phyloP scores from a whole-genome alignment of 192 early-diverging fungal genomes.

The Lobosporangium transversale region DNA sequence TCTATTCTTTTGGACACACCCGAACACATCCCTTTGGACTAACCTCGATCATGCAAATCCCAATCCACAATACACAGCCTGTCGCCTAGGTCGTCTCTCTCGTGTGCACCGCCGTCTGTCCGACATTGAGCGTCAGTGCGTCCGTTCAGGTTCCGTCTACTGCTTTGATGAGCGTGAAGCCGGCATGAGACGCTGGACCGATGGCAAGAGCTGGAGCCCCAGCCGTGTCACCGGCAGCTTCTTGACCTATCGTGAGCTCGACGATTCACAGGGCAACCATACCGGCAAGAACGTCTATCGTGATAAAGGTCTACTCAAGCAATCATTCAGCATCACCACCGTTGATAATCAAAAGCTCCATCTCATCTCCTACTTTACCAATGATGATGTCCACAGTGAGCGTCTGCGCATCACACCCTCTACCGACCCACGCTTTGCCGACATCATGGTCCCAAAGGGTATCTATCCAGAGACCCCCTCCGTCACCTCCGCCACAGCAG shows the following conservation, averaged over 20 bases:
- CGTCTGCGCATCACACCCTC: constrained; percentile 71
- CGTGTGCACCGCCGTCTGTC: constrained; percentile 85
- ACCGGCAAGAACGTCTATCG: constrained; percentile 64
- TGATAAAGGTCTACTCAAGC: constrained; percentile 86
- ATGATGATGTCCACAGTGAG: constrained; percentile 75
- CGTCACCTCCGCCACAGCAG: constrained; percentile 12
- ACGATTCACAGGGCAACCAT: constrained; percentile 51
- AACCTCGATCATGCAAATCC: background rate
- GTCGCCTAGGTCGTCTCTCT: constrained; percentile 73
- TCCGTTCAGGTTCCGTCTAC: constrained; percentile 88
- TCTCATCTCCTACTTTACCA: constrained; percentile 90
- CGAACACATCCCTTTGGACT: background rate
- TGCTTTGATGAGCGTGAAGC: constrained; percentile 92
- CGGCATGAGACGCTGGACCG: constrained; percentile 94
- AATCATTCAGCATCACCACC: constrained; percentile 90
- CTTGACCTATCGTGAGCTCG: constrained; percentile 88
- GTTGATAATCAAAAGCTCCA: constrained; percentile 82
- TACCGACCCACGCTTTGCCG: constrained; percentile 68
- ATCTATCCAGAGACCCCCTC: constrained; percentile 91
- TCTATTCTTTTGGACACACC: background rate
- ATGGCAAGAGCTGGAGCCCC: constrained; percentile 92
- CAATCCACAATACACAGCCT: constrained; percentile 70
- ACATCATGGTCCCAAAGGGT: constrained; percentile 78
- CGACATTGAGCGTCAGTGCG: constrained; percentile 82
- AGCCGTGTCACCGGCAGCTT: constrained; percentile 89